Evolutionary conservation across 148 eudicot species (phyloP).

Genomic region (Agrostemma githago): DNA sequence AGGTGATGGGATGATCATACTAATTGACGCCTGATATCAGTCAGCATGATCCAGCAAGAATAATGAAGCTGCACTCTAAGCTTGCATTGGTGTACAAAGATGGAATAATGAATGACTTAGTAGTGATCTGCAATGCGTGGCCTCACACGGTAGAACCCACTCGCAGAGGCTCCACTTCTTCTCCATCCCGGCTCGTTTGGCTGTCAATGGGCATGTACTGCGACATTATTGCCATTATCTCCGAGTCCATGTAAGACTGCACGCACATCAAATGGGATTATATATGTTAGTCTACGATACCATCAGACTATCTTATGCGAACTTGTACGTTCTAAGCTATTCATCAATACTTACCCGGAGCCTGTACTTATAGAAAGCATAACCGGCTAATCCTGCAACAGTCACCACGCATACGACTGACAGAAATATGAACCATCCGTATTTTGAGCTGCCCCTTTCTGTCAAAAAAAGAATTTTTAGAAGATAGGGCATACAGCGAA

Average conservation of each 20-base stretch:
- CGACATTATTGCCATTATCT: slow-evolving; percentile 94
- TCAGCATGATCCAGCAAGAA: not conserved
- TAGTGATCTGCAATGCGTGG: not conserved
- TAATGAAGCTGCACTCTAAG: not conserved
- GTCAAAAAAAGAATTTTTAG: slow-evolving; percentile 10
- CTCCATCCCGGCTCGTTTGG: slow-evolving; percentile 46
- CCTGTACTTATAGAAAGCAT: slow-evolving; percentile 85
- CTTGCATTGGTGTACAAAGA: not conserved
- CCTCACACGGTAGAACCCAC: slow-evolving; percentile 48
- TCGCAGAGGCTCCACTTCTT: slow-evolving; percentile 55
- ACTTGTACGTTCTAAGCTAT: no score
- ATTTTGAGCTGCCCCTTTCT: slow-evolving; percentile 55
- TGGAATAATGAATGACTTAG: not conserved
- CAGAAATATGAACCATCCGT: slow-evolving; percentile 46
- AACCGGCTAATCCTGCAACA: slow-evolving; percentile 58
- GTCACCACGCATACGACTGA: slow-evolving; percentile 44
- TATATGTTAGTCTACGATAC: not conserved
- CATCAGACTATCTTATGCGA: no score
- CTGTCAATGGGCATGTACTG: slow-evolving; percentile 96
- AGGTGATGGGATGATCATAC: not conserved
- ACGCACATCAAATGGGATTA: slow-evolving; percentile 15
- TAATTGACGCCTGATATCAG: not conserved
- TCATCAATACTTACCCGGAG: slow-evolving; percentile 52
- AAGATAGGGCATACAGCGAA: not conserved
- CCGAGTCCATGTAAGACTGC: slow-evolving; percentile 97